Evolutionary conservation across 1,284 basidiomycete species (phyloP), one percentile per base, ranked within the genome.

Genomic region (Takashimella koratensis): DNA sequence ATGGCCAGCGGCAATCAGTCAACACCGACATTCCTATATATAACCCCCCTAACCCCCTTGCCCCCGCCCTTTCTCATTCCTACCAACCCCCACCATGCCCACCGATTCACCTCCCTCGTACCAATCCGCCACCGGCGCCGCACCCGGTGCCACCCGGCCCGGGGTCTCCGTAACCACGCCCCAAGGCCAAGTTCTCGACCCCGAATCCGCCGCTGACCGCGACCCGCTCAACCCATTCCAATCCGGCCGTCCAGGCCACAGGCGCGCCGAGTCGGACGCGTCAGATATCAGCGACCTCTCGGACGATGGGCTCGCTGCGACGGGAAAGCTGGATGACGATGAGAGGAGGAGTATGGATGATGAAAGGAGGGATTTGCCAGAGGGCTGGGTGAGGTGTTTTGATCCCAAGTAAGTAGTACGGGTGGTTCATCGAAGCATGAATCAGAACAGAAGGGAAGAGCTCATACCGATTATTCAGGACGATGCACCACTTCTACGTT

Each of bases 381-480:
- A 64, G 30, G 72, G 72, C 13, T 74, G 70, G 70, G 65, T 69
- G 6, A 64, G 70, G 50, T 71, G 69, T 57, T 74, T 67, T 43
- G 72, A 74, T 57, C 62, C 65, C 5, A 65, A 67, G 64, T 68
- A 50, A 59, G 65, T 63, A 43, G 52, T 25, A 10, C 21, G 26
- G 10, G 12, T 13, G 12, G 13, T n/a, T 12, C 21, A 3, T 16
- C 22, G 23, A 39, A 23, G n/a, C n/a, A n/a, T n/a, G n/a, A n/a
- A n/a, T n/a, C 22, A 43, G 21, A 3, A 24, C 43, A 16, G 24
- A 22, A 42, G n/a, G 16, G 20, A 22, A 10, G 5, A n/a, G n/a
- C n/a, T n/a, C n/a, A 46, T 48, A 43, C 43, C 50, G 24, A 39
- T n/a, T 30, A n/a, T n/a, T 27, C 43, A 72, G 67, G 52, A 50